Evolutionary conservation across 164 flowering plant species (phyloP).

Genomic region (Cinnamomum chago): DNA sequence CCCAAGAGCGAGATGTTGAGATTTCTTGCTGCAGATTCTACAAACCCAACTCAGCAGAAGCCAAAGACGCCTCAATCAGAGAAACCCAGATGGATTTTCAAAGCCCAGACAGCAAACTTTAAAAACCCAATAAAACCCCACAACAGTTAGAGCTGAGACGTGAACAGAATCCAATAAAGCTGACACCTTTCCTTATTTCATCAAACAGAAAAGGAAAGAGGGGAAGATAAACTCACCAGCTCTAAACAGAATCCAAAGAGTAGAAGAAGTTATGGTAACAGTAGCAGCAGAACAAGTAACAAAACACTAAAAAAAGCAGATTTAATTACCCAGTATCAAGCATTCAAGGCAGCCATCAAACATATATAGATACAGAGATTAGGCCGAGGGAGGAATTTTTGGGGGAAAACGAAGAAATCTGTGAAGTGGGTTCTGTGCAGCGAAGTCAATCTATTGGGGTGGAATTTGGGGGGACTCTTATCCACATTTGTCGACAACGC

Average conservation of each 20-base stretch:
- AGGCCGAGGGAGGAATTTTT: background rate
- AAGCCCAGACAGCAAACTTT: conserved; percentile 17
- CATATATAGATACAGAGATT: background rate
- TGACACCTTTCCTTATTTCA: background rate
- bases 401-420: background rate
- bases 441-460: background rate
- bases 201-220: background rate
- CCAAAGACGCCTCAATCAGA: background rate
- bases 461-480: background rate
- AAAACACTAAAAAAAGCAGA: no score
- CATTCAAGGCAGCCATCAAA: no score
- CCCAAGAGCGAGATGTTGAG: no score
- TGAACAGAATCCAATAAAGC: conserved; percentile 34
- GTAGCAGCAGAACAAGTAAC: no score
- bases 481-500: background rate
- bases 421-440: background rate
- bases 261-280: conserved; percentile 17
- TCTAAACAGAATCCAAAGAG: conserved; percentile 35
- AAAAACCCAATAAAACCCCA: conserved; percentile 20
- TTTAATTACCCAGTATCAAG: no score
- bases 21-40: no score
- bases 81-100: background rate
- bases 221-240: background rate
- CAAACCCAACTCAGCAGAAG: no score
- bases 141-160: conserved; percentile 11